A percentile compares a stretch with the other conserved stretches of the same genome.
These are phyloP conservation scores for Proliferodiscus dingleyae DNA, from an alignment of 2,329 filamentous ascomycete species.

Conservation along the genomic window DNA sequence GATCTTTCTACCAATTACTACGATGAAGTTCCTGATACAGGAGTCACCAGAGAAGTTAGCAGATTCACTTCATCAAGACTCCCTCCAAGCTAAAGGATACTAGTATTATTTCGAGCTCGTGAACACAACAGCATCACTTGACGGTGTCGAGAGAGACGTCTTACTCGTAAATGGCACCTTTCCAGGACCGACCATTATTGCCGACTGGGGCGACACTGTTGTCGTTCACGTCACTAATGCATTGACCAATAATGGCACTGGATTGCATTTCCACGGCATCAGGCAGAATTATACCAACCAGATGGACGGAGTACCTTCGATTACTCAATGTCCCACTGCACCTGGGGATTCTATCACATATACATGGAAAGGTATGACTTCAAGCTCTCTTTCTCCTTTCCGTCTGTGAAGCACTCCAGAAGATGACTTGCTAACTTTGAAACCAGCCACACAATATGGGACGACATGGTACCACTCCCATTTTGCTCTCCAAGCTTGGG, in stretches of 20 bases:
- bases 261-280: constrained; percentile 44
- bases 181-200: constrained; percentile 30
- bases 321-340: constrained; percentile 61
- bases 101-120: constrained; percentile 23
- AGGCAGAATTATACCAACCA: constrained; percentile 37
- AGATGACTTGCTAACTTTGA: too few relatives aligned
- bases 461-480: constrained; percentile 58
- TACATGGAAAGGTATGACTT: too few relatives aligned
- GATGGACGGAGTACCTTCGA: constrained; percentile 39
- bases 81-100: constrained; percentile 30
- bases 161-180: constrained; percentile 31
- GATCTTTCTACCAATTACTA: constrained; percentile 40
- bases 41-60: constrained; percentile 44
- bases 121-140: constrained; percentile 27
- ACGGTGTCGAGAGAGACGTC: constrained; percentile 27
- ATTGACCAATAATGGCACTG: constrained; percentile 34
- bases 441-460: constrained; percentile 31
- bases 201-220: constrained; percentile 38
- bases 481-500: constrained; percentile 42
- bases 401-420: too few relatives aligned
- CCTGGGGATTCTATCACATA: constrained; percentile 33
- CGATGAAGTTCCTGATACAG: constrained; percentile 36
- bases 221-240: constrained; percentile 29
- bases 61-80: constrained; percentile 32
- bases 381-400: too few relatives aligned